These are phyloP conservation scores for Trichoderma atroviride DNA, from an alignment of 2,329 filamentous ascomycete genomes.

Conservation along the genomic window DNA sequence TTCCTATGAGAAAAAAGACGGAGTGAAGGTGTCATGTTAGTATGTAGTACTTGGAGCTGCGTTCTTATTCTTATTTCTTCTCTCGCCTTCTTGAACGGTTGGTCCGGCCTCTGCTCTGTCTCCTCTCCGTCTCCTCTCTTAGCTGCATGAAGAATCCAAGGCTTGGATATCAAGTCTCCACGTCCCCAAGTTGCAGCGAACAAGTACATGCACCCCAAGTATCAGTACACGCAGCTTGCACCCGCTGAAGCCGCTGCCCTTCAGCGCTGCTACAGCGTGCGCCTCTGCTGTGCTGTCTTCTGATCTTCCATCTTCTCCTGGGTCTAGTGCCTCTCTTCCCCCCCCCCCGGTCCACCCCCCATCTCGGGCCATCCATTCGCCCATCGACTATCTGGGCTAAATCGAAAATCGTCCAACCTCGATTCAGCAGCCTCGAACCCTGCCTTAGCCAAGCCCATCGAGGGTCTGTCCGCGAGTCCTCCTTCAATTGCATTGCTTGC, in stretches of 20 bases:
- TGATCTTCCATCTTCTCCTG: slow-evolving; percentile 6
- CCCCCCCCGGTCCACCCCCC: slow-evolving; percentile 16
- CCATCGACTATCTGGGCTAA: slow-evolving; percentile 24
- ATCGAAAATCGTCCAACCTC: slow-evolving; percentile 19
- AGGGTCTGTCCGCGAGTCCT: neutral
- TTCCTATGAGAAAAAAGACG: slow-evolving; percentile 8
- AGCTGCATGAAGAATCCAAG: neutral
- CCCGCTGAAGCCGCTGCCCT: neutral
- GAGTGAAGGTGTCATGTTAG: neutral
- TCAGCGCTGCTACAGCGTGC: neutral
- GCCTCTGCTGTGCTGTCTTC: slow-evolving; percentile 1
- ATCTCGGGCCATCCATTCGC: slow-evolving; percentile 28
- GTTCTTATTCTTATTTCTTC: neutral
- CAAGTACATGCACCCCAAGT: neutral
- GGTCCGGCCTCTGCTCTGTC: neutral
- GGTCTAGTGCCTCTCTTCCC: neutral
- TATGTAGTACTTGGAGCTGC: neutral
- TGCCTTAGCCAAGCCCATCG: slow-evolving; percentile 18
- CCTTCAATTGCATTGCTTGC: slow-evolving; percentile 18
- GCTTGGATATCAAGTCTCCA: neutral
- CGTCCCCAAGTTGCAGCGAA: neutral
- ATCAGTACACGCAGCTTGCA: neutral
- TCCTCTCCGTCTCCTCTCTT: neutral
- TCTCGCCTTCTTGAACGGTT: neutral
- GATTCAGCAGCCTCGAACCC: slow-evolving; percentile 22